Base-by-base conservation (phyloP, 179 eudicot genomes). In the Drosera spatulata region DNA sequence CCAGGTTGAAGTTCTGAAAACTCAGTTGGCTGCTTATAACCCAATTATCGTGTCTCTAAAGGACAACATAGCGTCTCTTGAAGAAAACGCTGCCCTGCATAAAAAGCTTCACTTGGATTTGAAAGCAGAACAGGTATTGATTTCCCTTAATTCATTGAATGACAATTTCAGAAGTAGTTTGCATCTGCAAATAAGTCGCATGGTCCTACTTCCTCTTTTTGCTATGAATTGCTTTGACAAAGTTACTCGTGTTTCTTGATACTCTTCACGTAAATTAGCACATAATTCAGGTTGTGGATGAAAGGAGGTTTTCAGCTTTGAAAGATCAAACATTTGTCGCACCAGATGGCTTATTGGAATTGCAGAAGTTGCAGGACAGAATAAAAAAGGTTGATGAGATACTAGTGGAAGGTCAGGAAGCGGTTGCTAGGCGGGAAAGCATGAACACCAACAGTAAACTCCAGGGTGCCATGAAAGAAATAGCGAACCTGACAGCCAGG, bases 301-400 rank as follows among this genome's bases (percentile, higher is more conserved):
- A 63, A 42, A 55, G 57, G 50, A 52, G 62, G 60, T 44, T 59
- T 45, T 58, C 55, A 41, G 75, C 59, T 11, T 57, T 15, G 37
- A 45, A 38, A 46, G 80, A 62, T 56, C 69, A 59, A 60, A 64
- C 40, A 11, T 73, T 63, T 6, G 38, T 55, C n/a, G 53, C 59
- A 15, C 75, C 71, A 55, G 66, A 63, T 40, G 75, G 70, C 58
- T 47, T 86, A 42, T 68, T 64, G 14, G 91, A 85, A 67, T 66
- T 93, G 77, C 74, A 75, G 61, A 69, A 70, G 59, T 63, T 93
- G 73, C 90, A 79, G 71, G 67, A 56, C 7, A 80, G 96, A 72
- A 70, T 93, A 56, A 83, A 82, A 64, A 75, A 71, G 69, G 77
- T 93, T 40, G 85, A 87, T 60, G 80, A 75, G 58, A 57, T 77